phyloP scores from a whole-genome alignment of 805 yeast genomes.

The Pichia californica region DNA sequence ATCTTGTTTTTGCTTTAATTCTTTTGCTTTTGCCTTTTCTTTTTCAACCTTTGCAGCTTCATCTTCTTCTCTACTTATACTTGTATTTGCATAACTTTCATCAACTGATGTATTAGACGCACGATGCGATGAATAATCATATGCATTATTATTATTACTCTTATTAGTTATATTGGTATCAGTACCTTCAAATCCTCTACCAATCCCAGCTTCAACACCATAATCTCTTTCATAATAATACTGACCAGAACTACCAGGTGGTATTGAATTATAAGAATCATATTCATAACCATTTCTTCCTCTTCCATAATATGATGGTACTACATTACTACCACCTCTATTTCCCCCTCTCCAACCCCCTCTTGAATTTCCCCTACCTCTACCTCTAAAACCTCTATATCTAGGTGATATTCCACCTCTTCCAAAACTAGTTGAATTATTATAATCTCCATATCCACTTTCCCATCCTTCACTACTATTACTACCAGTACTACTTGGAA shows the following conservation, averaged over 20 bases:
- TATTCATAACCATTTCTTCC: background rate
- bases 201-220: background rate
- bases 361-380: background rate
- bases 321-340: background rate
- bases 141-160: no score
- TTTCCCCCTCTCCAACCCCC: background rate
- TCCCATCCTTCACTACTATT: background rate
- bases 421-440: background rate
- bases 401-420: background rate
- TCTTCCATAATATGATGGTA: background rate
- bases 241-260: background rate
- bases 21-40: background rate
- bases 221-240: conserved; percentile 1
- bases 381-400: conserved; percentile 1
- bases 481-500: conserved; percentile 1
- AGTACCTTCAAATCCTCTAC: no score
- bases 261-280: background rate
- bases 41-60: background rate
- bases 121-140: no score
- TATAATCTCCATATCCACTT: background rate
- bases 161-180: no score
- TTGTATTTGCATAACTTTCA: background rate
- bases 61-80: background rate
- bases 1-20: conserved; percentile 2
- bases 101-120: no score